A percentile compares a stretch with the other conserved stretches of the same genome.
Evolutionary conservation across 495 filamentous ascomycete species (phyloP).

Genomic region (Penicillium tannophilum): DNA sequence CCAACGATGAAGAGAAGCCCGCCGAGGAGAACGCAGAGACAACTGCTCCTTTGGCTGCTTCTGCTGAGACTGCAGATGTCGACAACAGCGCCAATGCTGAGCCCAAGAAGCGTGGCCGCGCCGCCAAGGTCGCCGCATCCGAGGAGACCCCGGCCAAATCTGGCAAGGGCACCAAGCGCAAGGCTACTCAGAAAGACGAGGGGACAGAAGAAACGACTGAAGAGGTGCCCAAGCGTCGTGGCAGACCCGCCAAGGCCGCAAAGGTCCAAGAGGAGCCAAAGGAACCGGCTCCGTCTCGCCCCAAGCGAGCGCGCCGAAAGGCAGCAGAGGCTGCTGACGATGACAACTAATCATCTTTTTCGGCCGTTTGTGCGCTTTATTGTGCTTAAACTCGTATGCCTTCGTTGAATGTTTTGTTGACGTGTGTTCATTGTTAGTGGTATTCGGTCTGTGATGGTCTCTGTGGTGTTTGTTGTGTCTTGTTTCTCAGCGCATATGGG

Average conservation of each 20-base stretch:
- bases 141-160: conserved; percentile 29
- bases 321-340: neutral
- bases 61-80: neutral
- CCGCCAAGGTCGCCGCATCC: conserved; percentile 31
- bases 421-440: neutral
- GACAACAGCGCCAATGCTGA: conserved; percentile 3
- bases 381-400: neutral
- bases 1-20: conserved; percentile 22
- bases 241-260: conserved; percentile 19
- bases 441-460: neutral
- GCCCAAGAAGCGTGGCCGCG: conserved; percentile 32
- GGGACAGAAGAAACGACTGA: conserved; percentile 22
- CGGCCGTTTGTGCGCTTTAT: neutral
- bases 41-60: conserved; percentile 12
- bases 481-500: neutral
- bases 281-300: neutral
- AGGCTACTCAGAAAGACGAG: conserved; percentile 33
- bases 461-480: neutral
- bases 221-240: conserved; percentile 25
- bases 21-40: conserved; percentile 36
- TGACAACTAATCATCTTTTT: neutral
- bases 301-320: neutral
- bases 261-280: conserved; percentile 22
- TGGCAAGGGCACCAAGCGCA: conserved; percentile 20
- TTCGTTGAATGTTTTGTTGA: neutral